Evolutionary conservation across 495 filamentous ascomycete genomes (phyloP), one percentile per base, ranked within the genome.

Genomic region (Podospora australis): DNA sequence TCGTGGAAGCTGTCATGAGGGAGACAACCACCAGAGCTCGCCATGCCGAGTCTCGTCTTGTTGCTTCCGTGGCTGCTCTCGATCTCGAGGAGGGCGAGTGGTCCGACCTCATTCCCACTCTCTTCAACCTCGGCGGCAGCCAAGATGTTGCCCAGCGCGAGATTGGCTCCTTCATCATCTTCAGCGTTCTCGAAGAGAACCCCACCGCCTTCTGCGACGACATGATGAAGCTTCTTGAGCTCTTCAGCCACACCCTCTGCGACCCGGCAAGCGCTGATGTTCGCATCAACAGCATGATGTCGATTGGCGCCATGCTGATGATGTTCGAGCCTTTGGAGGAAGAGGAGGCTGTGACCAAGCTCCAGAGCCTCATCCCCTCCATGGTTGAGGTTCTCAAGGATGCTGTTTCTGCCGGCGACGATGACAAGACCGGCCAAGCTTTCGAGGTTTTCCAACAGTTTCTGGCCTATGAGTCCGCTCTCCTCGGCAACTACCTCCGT

Each of bases 361-460:
- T 97, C 63, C 86, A 90, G 67, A 73, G 78, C 22, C 75, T 88
- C 32, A 72, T 97, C 38, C 94, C 92, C 8, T 60, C 80, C 52
- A 95, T 97, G 90, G 90, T 97, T 28, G 77, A 78, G 17, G 86
- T 96, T 8, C 78, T 98, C 40, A 91, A 96, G 73, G 75, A 82
- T 39, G 78, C 86, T 19, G 82, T 97, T 44, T 78, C 85, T 54
- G 73, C 77, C 23, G 76, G 79, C 7, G 83, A 97, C 58, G 91
- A 96, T 51, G 90, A 94, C 55, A 84, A 83, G 51, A 78, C 84
- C 41, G 86, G 88, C 67, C 85, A 91, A 59, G 84, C 84, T 5
- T 98, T 98, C 58, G 92, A 98, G 65, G 90, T 96, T 43, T 96
- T 98, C 78, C 94, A 98, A 70, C 95, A 87, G 25, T 79, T 97